Evolutionary conservation across 176 grass and related monocot species (phyloP).

Genomic region (Elaeis guineensis): DNA sequence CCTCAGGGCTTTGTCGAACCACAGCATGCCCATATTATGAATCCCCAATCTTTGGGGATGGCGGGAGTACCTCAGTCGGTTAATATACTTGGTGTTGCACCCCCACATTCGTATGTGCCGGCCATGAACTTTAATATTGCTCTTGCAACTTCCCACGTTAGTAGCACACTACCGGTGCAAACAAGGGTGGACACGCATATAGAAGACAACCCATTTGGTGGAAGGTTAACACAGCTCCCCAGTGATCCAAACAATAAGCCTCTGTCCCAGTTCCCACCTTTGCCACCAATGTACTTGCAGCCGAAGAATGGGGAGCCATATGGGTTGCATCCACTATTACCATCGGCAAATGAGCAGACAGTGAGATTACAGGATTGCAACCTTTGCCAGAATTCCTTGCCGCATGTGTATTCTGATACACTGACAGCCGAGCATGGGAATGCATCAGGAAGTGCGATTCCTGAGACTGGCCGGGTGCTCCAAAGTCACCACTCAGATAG

Average conservation of each 20-base stretch:
- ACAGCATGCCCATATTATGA: slow-evolving; percentile 1
- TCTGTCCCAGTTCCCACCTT: slow-evolving; percentile 81
- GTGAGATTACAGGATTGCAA: slow-evolving; percentile 48
- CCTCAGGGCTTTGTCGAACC: neutral
- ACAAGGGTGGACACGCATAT: neutral
- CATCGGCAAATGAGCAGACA: slow-evolving; percentile 9
- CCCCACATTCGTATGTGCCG: slow-evolving; percentile 1
- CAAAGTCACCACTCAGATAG: slow-evolving; percentile 73
- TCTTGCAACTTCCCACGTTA: slow-evolving; percentile 4
- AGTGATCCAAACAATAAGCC: slow-evolving; percentile 63
- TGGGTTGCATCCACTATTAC: slow-evolving; percentile 9
- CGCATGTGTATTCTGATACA: slow-evolving; percentile 72
- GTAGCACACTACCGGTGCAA: slow-evolving; percentile 6
- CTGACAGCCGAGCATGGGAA: slow-evolving; percentile 41
- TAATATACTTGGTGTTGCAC: neutral
- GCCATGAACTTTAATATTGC: slow-evolving; percentile 14
- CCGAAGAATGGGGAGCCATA: slow-evolving; percentile 25
- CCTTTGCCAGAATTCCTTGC: slow-evolving; percentile 59
- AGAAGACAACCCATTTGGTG: slow-evolving; percentile 32
- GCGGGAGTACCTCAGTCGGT: neutral
- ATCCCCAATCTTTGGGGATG: neutral
- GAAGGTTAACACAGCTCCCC: slow-evolving; percentile 25
- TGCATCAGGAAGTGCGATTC: slow-evolving; percentile 26
- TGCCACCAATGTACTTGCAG: slow-evolving; percentile 79
- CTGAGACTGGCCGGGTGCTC: slow-evolving; percentile 34